A percentile compares a stretch with the other conserved stretches of the same genome.
Conservation (phyloP, 176 grass and related monocot species). For the Canna indica region DNA sequence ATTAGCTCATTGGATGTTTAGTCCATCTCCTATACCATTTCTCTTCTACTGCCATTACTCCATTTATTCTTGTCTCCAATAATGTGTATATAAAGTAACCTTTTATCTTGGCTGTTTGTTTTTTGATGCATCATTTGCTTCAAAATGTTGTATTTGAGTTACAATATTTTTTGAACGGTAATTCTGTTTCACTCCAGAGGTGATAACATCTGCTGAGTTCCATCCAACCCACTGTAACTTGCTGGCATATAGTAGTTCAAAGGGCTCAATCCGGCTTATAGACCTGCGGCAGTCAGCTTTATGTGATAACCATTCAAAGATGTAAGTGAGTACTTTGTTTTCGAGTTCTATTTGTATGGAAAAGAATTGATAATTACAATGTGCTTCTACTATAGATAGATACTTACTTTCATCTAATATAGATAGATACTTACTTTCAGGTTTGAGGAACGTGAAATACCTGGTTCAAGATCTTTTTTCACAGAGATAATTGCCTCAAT, state of each 20-base stretch:
- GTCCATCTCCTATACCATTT: background rate
- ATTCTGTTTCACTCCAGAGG: slow-evolving; percentile 41
- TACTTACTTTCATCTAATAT: slow-evolving; percentile 17
- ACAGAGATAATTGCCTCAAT: slow-evolving; percentile 98
- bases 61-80: background rate
- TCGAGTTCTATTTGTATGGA: background rate
- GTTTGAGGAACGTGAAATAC: slow-evolving; percentile 79
- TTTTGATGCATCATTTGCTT: background rate
- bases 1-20: background rate
- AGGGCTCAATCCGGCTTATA: slow-evolving; percentile 97
- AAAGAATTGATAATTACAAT: background rate
- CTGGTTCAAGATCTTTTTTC: slow-evolving; percentile 91
- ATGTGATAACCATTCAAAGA: slow-evolving; percentile 91
- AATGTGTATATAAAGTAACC: background rate
- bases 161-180: background rate
- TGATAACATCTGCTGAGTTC: slow-evolving; percentile 98
- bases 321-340: slow-evolving; percentile 40
- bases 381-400: background rate
- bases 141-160: no score
- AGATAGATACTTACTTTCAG: slow-evolving; percentile 31
- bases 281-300: slow-evolving; percentile 94
- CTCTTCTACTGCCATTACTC: background rate
- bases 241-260: slow-evolving; percentile 97
- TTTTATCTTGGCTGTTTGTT: background rate
- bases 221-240: slow-evolving; percentile 85